These are phyloP conservation scores for Monosporascus sp. DNA, from an alignment of 2,329 filamentous ascomycete genomes.

Conservation along the genomic window DNA sequence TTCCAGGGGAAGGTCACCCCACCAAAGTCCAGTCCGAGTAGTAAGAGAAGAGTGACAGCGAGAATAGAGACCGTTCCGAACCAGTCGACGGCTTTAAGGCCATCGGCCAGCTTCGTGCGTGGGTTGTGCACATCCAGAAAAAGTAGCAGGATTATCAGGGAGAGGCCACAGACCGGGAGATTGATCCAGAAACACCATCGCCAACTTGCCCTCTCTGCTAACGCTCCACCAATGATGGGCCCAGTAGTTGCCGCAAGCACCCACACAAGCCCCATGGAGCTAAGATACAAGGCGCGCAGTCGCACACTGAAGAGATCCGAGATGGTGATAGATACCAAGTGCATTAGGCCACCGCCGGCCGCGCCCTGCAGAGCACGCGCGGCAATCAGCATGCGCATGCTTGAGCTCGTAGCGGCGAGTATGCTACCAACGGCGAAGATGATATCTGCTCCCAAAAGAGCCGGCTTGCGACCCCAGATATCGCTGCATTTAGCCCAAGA, in stretches of 20 bases:
- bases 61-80: conserved; percentile 33
- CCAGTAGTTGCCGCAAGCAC: conserved; percentile 27
- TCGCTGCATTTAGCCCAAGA: conserved; percentile 51
- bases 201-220: conserved; percentile 16
- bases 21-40: conserved; percentile 38
- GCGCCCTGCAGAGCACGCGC: conserved; percentile 29
- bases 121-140: conserved; percentile 34
- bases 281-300: conserved; percentile 14
- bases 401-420: conserved; percentile 28
- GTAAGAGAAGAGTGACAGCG: conserved; percentile 28
- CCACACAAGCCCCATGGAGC: conserved; percentile 45
- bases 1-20: conserved; percentile 34
- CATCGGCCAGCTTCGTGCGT: conserved; percentile 35
- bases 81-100: conserved; percentile 46
- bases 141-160: conserved; percentile 14
- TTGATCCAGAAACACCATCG: conserved; percentile 24
- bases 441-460: conserved; percentile 27
- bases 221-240: conserved; percentile 18
- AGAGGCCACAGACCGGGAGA: conserved; percentile 13
- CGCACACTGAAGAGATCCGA: conserved; percentile 33
- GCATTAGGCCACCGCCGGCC: conserved; percentile 30
- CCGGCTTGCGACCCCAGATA: conserved; percentile 38
- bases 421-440: conserved; percentile 34
- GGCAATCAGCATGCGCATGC: conserved; percentile 33
- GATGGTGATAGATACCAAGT: conserved; percentile 32